Evolutionary conservation across 2,329 filamentous ascomycete species (phyloP).

Genomic region (Aspergillus puulaauensis): DNA sequence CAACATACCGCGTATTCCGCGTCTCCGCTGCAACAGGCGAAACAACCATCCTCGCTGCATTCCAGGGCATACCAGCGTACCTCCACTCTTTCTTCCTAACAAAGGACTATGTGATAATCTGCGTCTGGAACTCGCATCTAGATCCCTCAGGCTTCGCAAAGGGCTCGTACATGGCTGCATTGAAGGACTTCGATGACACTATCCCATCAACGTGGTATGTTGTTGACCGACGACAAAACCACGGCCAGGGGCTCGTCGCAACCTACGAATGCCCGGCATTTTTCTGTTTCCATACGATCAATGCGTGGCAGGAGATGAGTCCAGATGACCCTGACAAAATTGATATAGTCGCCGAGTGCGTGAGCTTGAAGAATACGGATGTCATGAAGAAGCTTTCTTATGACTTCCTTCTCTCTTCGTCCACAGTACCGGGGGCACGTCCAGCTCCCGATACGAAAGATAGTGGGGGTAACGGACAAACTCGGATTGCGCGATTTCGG

Average conservation of each 20-base stretch:
- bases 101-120: conserved; percentile 68
- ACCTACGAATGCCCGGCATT: conserved; percentile 66
- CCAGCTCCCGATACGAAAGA: background rate
- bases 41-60: conserved; percentile 69
- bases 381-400: conserved; percentile 69
- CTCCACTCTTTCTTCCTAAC: conserved; percentile 82
- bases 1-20: conserved; percentile 69
- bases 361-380: conserved; percentile 64
- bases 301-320: conserved; percentile 67
- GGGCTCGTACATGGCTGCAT: conserved; percentile 58
- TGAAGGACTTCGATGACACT: conserved; percentile 61
- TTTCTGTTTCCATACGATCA: conserved; percentile 79
- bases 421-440: conserved; percentile 42
- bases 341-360: conserved; percentile 65
- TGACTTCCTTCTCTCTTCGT: conserved; percentile 62
- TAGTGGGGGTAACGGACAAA: conserved; percentile 20
- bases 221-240: conserved; percentile 58
- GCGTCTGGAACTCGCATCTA: conserved; percentile 66
- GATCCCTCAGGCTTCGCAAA: conserved; percentile 43
- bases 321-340: conserved; percentile 30
- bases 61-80: conserved; percentile 63
- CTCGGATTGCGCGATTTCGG: conserved; percentile 38
- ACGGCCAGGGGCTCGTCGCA: conserved; percentile 64
- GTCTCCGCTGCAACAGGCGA: conserved; percentile 62
- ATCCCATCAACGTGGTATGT: conserved; percentile 69